These are phyloP conservation scores for Euphorbia peplus DNA, from an alignment of 345 rosid species.

Conservation along the genomic window DNA sequence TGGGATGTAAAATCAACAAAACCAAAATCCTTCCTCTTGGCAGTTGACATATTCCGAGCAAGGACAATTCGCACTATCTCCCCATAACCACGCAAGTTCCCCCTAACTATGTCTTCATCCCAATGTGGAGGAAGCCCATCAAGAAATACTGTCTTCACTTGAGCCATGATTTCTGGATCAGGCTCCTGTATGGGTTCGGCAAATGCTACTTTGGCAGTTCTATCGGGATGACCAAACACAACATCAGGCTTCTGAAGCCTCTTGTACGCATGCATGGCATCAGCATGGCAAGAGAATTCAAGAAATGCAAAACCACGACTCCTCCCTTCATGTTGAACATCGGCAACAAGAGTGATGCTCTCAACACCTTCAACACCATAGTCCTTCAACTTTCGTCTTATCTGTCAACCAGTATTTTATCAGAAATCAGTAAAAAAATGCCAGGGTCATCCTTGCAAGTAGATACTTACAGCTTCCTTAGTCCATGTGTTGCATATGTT, in stretches of 20 bases:
- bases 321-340: slow-evolving; percentile 56
- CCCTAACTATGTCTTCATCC: slow-evolving; percentile 54
- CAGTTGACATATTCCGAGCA: slow-evolving; percentile 61
- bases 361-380: slow-evolving; percentile 53
- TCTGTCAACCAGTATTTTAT: slow-evolving; percentile 33
- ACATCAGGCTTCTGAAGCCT: slow-evolving; percentile 68
- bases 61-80: slow-evolving; percentile 45
- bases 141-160: slow-evolving; percentile 59
- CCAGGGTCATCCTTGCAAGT: not conserved
- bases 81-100: slow-evolving; percentile 39
- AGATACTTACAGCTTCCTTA: slow-evolving; percentile 58
- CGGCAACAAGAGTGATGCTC: slow-evolving; percentile 52
- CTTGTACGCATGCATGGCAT: slow-evolving; percentile 62
- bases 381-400: slow-evolving; percentile 53
- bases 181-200: slow-evolving; percentile 63
- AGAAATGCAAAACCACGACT: slow-evolving; percentile 74
- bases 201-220: slow-evolving; percentile 71
- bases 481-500: slow-evolving; percentile 73
- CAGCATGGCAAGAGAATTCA: slow-evolving; percentile 57
- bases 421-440: slow-evolving; percentile 20
- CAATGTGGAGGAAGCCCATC: slow-evolving; percentile 63
- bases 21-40: slow-evolving; percentile 64
- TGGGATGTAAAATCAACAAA: slow-evolving; percentile 57
- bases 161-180: slow-evolving; percentile 64
- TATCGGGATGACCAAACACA: slow-evolving; percentile 58